Evolutionary conservation across 306 rosid genomes (phyloP).

Genomic region (Fragaria nilgerrensis): DNA sequence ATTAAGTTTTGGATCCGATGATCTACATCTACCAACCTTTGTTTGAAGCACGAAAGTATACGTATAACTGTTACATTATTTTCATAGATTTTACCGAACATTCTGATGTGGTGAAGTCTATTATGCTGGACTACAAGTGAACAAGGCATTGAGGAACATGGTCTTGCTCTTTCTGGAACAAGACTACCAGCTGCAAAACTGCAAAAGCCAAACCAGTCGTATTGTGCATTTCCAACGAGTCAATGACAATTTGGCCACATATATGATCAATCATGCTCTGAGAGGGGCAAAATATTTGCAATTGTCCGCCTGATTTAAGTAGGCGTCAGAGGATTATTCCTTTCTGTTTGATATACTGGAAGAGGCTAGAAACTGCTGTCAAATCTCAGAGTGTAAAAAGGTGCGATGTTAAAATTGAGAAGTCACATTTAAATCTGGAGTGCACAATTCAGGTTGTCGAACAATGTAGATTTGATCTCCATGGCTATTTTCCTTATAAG

Average conservation of each 20-base stretch:
- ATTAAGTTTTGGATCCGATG: background rate
- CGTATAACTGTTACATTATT: too few species aligned
- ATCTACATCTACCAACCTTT: too few species aligned
- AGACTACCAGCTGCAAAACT: background rate
- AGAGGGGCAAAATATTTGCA: background rate
- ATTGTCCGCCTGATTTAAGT: background rate
- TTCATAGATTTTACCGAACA: background rate
- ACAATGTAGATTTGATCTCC: slow-evolving; percentile 85
- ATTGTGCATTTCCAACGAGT: background rate
- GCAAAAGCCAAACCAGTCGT: background rate
- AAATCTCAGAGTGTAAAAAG: background rate
- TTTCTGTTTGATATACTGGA: background rate
- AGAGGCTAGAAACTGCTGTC: background rate
- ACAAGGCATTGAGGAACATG: background rate
- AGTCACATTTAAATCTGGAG: slow-evolving; percentile 38
- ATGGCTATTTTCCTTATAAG: slow-evolving; percentile 49
- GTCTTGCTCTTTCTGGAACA: background rate
- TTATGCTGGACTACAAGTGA: background rate
- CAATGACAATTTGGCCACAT: background rate
- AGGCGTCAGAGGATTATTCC: background rate
- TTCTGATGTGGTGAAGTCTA: background rate
- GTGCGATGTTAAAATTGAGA: slow-evolving; percentile 20
- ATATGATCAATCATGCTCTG: background rate
- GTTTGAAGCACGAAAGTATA: too few species aligned
- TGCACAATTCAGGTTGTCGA: slow-evolving; percentile 68